Evolutionary conservation across 257 asterid genomes (phyloP), one percentile per base, ranked within the genome.

Genomic region (Nicotiana benthamiana): DNA sequence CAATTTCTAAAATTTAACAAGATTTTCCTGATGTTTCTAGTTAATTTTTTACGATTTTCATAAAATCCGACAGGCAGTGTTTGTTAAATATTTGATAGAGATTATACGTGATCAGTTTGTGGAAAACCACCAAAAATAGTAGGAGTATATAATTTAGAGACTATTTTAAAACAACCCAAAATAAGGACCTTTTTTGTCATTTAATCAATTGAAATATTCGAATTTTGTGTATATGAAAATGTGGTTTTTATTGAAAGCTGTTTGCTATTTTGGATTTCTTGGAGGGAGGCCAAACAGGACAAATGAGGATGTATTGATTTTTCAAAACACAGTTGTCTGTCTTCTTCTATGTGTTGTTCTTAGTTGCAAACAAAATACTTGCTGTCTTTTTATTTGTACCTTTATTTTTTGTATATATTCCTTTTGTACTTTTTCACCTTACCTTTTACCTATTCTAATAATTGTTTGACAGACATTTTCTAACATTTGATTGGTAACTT

Each of bases 261-360:
- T 15, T 72, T 6, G 16, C 16, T 22, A 72, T 13, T 72, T 72
- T 72, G 61, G 78, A 48, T 72, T 15, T 72, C 26, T 72, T 72
- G 40, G 60, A 24, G 24, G 78, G 61, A 46, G 40, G 78, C 60
- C 51, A 72, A 59, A 59, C 2, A 59, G 64, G 64, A 59, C 64
- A 54, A 59, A 59, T n/a, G 13, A 4, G 28, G 22, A 20, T 24
- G 26, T 72, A 72, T 24, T 72, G 78, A 24, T 46, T 6, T 70
- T 24, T 46, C 13, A 48, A 48, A 72, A 46, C 15, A 72, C 78
- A 72, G 78, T 72, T 72, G 78, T 72, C 36, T 72, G 78, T 72
- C 78, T 7, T 72, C 28, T 46, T 72, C 60, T 72, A 24, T 46
- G 24, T 72, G 40, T 10, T 72, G 78, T 46, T 72, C 15, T 24